A percentile compares a stretch with the other conserved stretches of the same genome.
These are phyloP conservation scores for Arctostaphylos glauca DNA, from an alignment of 148 eudicot genomes.

Conservation along the genomic window DNA sequence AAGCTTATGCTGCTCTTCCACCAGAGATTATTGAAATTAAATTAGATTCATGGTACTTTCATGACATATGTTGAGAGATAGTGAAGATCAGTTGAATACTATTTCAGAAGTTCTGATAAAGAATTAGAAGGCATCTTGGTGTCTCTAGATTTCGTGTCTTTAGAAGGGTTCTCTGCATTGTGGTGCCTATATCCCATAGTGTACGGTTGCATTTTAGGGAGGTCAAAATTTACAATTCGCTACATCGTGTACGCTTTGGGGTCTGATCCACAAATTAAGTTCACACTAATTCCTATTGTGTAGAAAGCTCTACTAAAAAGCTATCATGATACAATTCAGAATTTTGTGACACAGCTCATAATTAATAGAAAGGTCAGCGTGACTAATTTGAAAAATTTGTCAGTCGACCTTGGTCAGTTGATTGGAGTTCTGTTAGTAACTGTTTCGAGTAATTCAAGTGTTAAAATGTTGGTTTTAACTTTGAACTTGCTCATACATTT, in stretches of 20 bases:
- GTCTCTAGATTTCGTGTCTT: background rate
- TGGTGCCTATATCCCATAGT: background rate
- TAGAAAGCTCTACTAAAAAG: background rate
- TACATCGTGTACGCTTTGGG: background rate
- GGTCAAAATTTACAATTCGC: background rate
- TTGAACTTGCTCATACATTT: background rate
- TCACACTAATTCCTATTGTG: background rate
- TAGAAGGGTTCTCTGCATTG: background rate
- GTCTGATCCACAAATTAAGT: background rate
- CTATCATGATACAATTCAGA: background rate
- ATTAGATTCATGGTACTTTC: background rate
- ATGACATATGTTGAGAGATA: background rate
- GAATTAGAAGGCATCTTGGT: background rate
- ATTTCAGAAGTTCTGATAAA: background rate
- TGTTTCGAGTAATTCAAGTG: background rate
- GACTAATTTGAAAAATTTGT: background rate
- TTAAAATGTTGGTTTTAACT: background rate
- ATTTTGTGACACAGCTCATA: background rate
- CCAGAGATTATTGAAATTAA: background rate
- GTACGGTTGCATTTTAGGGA: background rate
- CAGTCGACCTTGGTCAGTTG: background rate
- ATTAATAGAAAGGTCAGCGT: background rate
- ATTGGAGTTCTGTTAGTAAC: background rate
- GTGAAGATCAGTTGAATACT: background rate
- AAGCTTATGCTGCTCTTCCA: slow-evolving; percentile 3